These are phyloP conservation scores for Populus deltoides DNA, from an alignment of 345 rosid species.

Conservation along the genomic window DNA sequence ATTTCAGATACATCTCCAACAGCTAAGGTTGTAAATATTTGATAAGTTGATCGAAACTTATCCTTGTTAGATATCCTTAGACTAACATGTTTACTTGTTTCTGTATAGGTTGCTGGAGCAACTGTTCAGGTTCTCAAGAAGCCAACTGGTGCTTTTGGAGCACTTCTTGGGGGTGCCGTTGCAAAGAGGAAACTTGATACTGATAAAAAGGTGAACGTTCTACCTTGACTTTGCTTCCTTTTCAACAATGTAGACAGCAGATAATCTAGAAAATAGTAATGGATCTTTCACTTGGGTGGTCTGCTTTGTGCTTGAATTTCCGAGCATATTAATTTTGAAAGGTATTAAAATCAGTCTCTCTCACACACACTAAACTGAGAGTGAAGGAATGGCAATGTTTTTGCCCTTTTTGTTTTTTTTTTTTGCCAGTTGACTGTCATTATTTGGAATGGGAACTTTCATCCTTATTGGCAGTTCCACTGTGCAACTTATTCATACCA, in stretches of 20 bases:
- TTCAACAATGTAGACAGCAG: neutral
- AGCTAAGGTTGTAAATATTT: conserved; percentile 34
- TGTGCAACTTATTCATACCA: too few species aligned
- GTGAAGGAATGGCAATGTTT: neutral
- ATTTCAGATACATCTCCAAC: conserved; percentile 28
- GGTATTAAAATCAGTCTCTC: neutral
- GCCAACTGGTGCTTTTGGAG: conserved; percentile 57
- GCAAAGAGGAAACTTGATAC: conserved; percentile 45
- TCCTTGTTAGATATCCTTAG: neutral
- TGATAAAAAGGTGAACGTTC: conserved; percentile 45
- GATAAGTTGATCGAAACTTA: conserved; percentile 3
- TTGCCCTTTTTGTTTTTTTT: neutral
- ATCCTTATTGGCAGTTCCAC: neutral
- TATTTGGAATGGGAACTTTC: neutral
- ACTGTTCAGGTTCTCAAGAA: conserved; percentile 54
- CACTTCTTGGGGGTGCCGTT: conserved; percentile 40
- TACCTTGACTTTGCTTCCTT: neutral
- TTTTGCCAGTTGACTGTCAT: neutral
- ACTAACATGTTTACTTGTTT: conserved; percentile 14
- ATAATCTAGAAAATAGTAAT: neutral
- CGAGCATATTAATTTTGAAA: neutral
- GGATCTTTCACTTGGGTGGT: neutral
- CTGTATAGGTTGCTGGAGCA: conserved; percentile 49
- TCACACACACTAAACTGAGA: neutral
- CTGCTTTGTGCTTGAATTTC: neutral